Evolutionary conservation across 2,329 filamentous ascomycete genomes (phyloP).

Genomic region (Diplocarpon rosae): DNA sequence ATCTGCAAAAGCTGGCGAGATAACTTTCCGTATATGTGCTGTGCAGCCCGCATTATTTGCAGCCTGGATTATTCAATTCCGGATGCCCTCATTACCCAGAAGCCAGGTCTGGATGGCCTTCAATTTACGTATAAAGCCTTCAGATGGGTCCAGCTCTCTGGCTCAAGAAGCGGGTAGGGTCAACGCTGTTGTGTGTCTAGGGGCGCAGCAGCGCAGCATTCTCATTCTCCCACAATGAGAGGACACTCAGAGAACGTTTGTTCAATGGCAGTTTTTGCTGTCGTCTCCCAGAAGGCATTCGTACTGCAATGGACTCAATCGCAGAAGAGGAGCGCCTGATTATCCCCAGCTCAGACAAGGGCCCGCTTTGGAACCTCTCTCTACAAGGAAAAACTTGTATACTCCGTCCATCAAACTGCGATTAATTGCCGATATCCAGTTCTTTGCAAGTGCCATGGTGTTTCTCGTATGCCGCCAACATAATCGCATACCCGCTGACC

Average conservation of each 20-base stretch:
- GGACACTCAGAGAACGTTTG: background rate
- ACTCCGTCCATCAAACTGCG: slow-evolving; percentile 3
- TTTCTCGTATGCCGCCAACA: background rate
- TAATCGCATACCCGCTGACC: background rate
- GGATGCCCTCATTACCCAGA: background rate
- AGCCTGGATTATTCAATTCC: background rate
- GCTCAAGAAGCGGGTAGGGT: background rate
- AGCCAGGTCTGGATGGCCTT: no score
- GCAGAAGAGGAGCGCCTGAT: background rate
- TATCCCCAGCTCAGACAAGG: background rate
- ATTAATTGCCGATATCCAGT: background rate
- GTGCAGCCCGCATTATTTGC: background rate
- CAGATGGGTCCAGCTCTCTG: no score
- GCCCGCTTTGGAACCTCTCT: background rate
- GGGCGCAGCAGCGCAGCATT: background rate
- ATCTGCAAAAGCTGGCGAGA: background rate
- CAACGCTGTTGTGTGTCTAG: background rate
- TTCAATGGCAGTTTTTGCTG: background rate
- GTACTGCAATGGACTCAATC: background rate
- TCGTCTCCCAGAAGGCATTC: background rate
- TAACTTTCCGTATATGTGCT: background rate
- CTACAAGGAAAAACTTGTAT: background rate
- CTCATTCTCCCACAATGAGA: no score
- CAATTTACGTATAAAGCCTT: no score
- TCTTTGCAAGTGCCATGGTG: background rate